Evolutionary conservation across 2,329 filamentous ascomycete genomes (phyloP), one percentile per base, ranked within the genome.

Genomic region (Curvularia hawaiiensis): DNA sequence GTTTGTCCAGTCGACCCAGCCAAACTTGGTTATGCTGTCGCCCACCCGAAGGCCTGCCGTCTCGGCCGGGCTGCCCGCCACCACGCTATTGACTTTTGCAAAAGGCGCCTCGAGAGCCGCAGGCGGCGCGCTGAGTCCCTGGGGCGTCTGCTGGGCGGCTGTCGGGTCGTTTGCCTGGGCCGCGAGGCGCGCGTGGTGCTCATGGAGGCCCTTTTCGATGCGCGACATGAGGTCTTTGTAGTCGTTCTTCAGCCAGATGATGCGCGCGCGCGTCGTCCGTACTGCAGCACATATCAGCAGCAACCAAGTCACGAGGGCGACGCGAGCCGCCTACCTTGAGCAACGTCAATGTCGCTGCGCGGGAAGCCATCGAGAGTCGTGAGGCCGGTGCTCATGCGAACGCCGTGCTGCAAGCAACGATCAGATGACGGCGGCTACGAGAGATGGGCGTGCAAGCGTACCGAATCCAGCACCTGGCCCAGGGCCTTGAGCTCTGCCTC

Each of bases 311-410:
- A 5, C 10, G n/a, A 18, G 24, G 44, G 31, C 28, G 33, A 31
- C 40, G 49, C 52, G 33, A 40, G 58, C 45, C 50, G 54, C 82
- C 64, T 86, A 95, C 92, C 95, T 79, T 97, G 94, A 26, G 95
- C 90, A 61, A 99, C 90, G 75, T 99, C 95, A 63, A 99, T 88
- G 77, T 99, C 95, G 68, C 91, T 89, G 73, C 95, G 86, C 31
- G 95, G 95, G 74, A 91, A 99, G 47, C 95, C 95, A 78, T 98
- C 95, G 60, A 88, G 85, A 14, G 94, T 97, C 24, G 92, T 86
- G 39, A 99, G 85, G 56, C 87, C 83, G 8, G 95, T 97, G 69
- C 89, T 88, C 95, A 99, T 99, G 69, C 90, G 88, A 52, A 97
- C 94, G 44, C 90, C 88, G 81, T 98, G 94, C 93, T 97, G 69